Base-by-base conservation (phyloP, 352 stramenopile species). In the Phytopythium vexans region DNA sequence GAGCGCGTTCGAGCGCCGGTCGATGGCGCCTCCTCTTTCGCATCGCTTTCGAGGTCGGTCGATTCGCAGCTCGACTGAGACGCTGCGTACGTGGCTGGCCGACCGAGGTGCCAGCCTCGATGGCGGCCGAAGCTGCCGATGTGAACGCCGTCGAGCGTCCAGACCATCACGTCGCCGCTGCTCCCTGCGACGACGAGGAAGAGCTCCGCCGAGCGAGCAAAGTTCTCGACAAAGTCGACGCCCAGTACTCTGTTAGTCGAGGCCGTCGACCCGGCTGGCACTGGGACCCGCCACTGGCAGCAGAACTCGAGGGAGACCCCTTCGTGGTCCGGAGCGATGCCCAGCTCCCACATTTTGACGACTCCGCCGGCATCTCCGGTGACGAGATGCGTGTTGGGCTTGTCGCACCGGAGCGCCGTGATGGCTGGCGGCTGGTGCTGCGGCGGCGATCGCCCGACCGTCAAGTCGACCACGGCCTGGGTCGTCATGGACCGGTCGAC, bases 81-180 rank as follows among this genome's bases (percentile, higher is more conserved):
- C 3, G 66, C 60, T 33, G 66, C 61, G 33, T 92, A 92, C 1
- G 78, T 78, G 0, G 66, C 37, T 7, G 78, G 70, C 0, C 70
- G 68, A 8, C 81, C 78, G 0, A 92, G 70, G 38, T 87, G 74
- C 81, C 81, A 92, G 34, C 52, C 41, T 6, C 69, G 73, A 21
- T 89, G 81, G 4, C 74, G 73, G 14, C 81, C 81, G 59, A 92
- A 89, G 37, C 68, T 77, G 8, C 81, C 81, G 0, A 92, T 68
- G 32, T 85, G 70, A 2, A 88, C 64, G 12, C 81, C 79, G 36
- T 88, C 76, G 11, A 92, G 44, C 8, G 81, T 88, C 81, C 81
- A 92, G 11, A 92, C n/a, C 52, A 60, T 86, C 33, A 92, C 72
- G 38, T 88, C 78, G 6, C 78, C 78, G 50, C 85, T 83, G 9